Percentiles rank a stretch among this genome's conserved stretches.
phyloP scores from a whole-genome alignment of 129 eudicot species.

The Tagetes erecta region DNA sequence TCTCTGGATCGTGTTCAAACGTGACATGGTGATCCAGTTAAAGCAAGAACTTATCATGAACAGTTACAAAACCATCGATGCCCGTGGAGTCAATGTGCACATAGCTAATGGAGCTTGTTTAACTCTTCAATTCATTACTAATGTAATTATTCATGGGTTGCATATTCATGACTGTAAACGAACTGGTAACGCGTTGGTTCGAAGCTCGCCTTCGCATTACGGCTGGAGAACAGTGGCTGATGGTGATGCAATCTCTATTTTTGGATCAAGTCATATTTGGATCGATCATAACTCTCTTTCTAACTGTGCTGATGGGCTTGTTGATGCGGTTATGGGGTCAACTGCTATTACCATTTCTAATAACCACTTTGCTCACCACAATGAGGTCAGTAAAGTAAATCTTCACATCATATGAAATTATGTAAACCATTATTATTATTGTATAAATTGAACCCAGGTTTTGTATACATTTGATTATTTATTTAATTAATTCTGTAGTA shows the following conservation, averaged over 20 bases:
- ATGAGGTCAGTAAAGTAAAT: conserved; percentile 52
- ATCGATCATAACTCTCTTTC: conserved; percentile 75
- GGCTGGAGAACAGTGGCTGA: conserved; percentile 98
- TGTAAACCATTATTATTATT: no score
- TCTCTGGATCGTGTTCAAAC: no score
- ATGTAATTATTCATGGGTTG: conserved; percentile 75
- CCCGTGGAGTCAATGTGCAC: conserved; percentile 85
- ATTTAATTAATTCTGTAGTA: no score
- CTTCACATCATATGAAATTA: not conserved
- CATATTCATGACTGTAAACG: conserved; percentile 89
- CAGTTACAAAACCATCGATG: conserved; percentile 90
- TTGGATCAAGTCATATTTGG: no score
- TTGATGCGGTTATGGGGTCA: conserved; percentile 95
- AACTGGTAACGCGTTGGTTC: conserved; percentile 85
- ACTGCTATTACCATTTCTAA: conserved; percentile 89
- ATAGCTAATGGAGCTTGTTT: conserved; percentile 81
- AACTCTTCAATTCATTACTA: conserved; percentile 73
- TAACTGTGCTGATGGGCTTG: conserved; percentile 85
- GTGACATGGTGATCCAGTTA: no score
- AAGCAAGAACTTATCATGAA: no score
- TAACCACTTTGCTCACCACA: conserved; percentile 83
- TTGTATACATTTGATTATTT: no score
- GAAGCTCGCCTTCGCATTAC: conserved; percentile 82
- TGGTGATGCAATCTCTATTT: conserved; percentile 58
- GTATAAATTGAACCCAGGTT: no score